Evolutionary conservation across 2,329 filamentous ascomycete species (phyloP), one percentile per base, ranked within the genome.

Genomic region (Tetracladium maxilliforme): DNA sequence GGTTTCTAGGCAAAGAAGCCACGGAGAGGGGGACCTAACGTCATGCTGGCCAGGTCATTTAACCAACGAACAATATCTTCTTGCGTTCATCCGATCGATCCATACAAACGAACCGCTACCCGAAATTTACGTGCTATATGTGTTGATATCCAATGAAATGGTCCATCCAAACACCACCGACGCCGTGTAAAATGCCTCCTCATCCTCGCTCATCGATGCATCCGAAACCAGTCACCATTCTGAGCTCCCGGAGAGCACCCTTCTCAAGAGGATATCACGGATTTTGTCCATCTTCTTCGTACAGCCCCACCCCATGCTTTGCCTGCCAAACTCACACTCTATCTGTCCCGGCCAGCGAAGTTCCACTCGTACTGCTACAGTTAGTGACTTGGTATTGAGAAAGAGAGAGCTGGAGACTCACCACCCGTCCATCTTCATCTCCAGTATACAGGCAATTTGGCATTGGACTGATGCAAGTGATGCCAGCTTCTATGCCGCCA

Each of bases 381-480:
- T 36, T 30, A 23, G 15, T 19, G 27, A 40, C 27, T 38, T 31
- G 25, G 23, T 19, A 31, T 16, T 27, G 12, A 14, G 20, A 25
- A 27, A 30, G n/a, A n/a, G n/a, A n/a, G n/a, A n/a, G n/a, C n/a
- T n/a, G n/a, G n/a, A n/a, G n/a, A 69, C 74, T 68, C 45, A 90
- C 81, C 51, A 98, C 87, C 58, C 75, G 66, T 16, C 90, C 90
- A 34, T 84, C 78, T 35, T 95, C 90, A 54, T 95, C 90, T 4
- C 87, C 90, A 0, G 86, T 93, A 50, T 94, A 95, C 7, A 95
- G 73, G 33, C 76, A 66, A 33, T 77, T 74, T 26, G 81, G 71
- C 64, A 86, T 79, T 4, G 87, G 79, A 29, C 80, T 62, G 26
- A 98, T 79, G 44, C 80, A 92, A 19, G 80, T 92, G 32, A 95